Conservation (phyloP, 2,329 filamentous ascomycete species). For the Coleophoma crateriformis region DNA sequence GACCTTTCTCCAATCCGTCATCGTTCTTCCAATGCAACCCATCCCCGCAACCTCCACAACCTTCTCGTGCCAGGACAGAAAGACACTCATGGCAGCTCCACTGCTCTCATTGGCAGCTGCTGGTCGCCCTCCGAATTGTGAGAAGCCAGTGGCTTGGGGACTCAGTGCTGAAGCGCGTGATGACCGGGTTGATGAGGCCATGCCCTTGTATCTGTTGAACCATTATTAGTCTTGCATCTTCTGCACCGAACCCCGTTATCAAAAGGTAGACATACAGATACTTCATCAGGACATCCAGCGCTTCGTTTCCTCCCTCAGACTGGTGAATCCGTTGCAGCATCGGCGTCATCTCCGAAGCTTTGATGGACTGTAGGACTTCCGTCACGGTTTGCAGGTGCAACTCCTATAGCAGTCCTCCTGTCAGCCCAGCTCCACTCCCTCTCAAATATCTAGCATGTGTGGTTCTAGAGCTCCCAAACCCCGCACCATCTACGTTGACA, state of each 20-base stretch:
- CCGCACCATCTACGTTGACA: constrained; percentile 5
- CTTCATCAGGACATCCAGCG: constrained; percentile 93
- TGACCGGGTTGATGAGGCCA: constrained; percentile 44
- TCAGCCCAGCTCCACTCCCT: background rate
- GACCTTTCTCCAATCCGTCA: constrained; percentile 93
- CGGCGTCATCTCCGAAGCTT: constrained; percentile 90
- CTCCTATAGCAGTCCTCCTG: constrained; percentile 49
- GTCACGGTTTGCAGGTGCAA: constrained; percentile 81
- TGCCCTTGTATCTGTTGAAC: constrained; percentile 77
- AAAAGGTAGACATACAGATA: constrained; percentile 65
- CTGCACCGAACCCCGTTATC: background rate
- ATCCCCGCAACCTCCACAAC: constrained; percentile 88
- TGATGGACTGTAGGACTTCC: constrained; percentile 93
- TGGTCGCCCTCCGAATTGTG: constrained; percentile 61
- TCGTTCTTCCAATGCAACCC: constrained; percentile 86
- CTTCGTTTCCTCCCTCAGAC: constrained; percentile 74
- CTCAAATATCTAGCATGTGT: background rate
- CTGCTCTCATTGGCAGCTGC: constrained; percentile 58
- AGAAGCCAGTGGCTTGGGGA: constrained; percentile 83
- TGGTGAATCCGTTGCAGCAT: constrained; percentile 77
- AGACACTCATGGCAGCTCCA: constrained; percentile 88
- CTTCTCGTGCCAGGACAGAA: constrained; percentile 99
- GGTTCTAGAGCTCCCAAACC: no score
- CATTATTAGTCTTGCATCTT: background rate
- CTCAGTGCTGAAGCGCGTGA: constrained; percentile 43